These are phyloP conservation scores for Turnera subulata DNA, from an alignment of 345 rosid species.

Conservation along the genomic window DNA sequence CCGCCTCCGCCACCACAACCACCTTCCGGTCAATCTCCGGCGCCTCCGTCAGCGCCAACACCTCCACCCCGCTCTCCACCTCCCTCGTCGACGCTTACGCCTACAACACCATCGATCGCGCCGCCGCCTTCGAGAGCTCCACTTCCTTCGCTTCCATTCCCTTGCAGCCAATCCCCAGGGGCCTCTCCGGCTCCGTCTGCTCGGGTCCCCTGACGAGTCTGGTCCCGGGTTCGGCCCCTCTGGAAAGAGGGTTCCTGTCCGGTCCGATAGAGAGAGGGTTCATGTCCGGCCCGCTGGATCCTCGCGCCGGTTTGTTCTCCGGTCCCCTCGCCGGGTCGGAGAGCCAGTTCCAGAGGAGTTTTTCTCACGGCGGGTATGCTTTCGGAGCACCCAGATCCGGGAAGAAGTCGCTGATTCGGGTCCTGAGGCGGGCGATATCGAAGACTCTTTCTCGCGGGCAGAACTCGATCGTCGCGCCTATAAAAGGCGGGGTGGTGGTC, in stretches of 20 bases:
- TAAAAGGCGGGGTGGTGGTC: constrained; percentile 43
- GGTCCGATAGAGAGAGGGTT: constrained; percentile 90
- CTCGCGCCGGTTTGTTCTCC: constrained; percentile 34
- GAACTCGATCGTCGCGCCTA: constrained; percentile 76
- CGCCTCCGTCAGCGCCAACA: constrained; percentile 94
- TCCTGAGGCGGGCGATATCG: constrained; percentile 63
- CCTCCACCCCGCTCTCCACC: constrained; percentile 87
- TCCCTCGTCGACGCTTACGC: constrained; percentile 64
- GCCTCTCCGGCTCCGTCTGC: constrained; percentile 21
- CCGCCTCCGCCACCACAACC: no score
- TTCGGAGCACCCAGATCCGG: constrained; percentile 41
- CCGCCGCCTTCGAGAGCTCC: constrained; percentile 93
- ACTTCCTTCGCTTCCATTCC: constrained; percentile 85
- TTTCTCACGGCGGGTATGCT: constrained; percentile 67
- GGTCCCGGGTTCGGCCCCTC: constrained; percentile 58
- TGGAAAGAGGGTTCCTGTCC: constrained; percentile 72
- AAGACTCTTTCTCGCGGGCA: constrained; percentile 66
- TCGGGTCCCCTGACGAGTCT: constrained; percentile 50
- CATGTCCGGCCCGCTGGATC: constrained; percentile 89
- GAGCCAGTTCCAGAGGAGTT: constrained; percentile 65
- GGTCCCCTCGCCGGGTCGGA: constrained; percentile 48
- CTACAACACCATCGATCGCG: constrained; percentile 50
- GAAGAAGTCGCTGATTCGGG: constrained; percentile 62
- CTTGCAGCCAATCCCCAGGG: constrained; percentile 78
- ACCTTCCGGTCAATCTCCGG: constrained; percentile 92